Base-by-base conservation (phyloP, 805 yeast genomes). In the Scheffersomyces spartinae region DNA sequence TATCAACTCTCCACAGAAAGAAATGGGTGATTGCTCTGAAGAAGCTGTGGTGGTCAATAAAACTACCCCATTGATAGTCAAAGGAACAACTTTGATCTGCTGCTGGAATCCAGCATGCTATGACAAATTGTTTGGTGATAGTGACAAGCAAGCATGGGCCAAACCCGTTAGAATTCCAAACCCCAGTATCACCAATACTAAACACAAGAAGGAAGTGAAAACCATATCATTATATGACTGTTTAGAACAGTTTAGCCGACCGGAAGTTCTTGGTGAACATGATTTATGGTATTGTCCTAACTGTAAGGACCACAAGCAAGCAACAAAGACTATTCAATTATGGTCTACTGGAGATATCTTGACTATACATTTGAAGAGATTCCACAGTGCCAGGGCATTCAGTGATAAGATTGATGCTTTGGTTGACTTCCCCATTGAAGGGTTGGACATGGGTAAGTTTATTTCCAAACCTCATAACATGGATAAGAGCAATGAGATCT, bases 311-410 rank as follows among this genome's bases (percentile, higher is more conserved):
- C 94, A 84, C 42, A 70, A 85, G 31, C 84, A 81, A 38, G 97
- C 97, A 1, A 74, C 93, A 2, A 88, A 91, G 43, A 78, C 82
- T 22, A 78, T 91, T 27, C 93, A 85, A 49, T 55, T 88, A 11
- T 91, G 97, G 97, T 68, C 74, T n/a, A 74, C 82, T 1, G 97
- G 97, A 1, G 96, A 91, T 45, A 72, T 91, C 15, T 60, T 91
- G 34, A 74, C 93, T 1, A 78, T 88, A 26, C 97, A 91, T 48
- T 61, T 88, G 45, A 91, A 88, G 47, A 61, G 98, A 36, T 88
- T 88, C 52, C 85, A 84, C 39, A 81, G 76, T 39, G 81, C 82
- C 18, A 58, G 85, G 28, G 74, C 85, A 18, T 75, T 84, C 38
- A 75, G 95, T 45, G 96, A 86, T 44, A 88, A 88, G 54, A 82